phyloP scores from a whole-genome alignment of 352 stramenopile species.

The Pythium insidiosum region DNA sequence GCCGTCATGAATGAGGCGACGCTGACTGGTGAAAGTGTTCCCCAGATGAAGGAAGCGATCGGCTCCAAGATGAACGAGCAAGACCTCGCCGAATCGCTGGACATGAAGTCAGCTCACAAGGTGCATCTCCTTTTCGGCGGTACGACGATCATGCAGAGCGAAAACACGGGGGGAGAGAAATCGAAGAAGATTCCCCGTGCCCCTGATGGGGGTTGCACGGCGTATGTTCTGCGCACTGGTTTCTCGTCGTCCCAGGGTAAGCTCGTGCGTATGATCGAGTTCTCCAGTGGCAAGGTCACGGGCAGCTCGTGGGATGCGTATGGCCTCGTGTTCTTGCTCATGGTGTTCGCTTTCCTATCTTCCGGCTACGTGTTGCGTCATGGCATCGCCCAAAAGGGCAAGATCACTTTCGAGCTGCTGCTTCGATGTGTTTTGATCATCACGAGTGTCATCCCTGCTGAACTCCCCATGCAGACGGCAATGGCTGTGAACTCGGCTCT shows the following conservation, averaged over 20 bases:
- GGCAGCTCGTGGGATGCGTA: constrained; percentile 95
- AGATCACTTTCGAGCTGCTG: constrained; percentile 94
- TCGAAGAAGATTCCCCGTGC: constrained; percentile 47
- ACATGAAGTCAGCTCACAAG: constrained; percentile 86
- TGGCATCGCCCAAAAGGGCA: constrained; percentile 80
- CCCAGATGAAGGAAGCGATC: constrained; percentile 96
- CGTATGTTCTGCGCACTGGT: constrained; percentile 94
- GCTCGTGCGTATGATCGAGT: constrained; percentile 98
- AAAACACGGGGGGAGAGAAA: constrained; percentile 24
- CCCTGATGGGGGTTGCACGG: constrained; percentile 90
- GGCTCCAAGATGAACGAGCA: constrained; percentile 63
- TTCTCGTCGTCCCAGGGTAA: constrained; percentile 98
- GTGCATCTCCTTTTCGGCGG: constrained; percentile 91
- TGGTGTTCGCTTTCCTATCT: constrained; percentile 95
- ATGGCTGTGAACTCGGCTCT: constrained; percentile 97
- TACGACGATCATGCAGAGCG: constrained; percentile 87
- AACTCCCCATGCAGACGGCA: constrained; percentile 97
- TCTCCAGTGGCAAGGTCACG: constrained; percentile 94
- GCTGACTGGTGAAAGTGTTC: constrained; percentile 97
- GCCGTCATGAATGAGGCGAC: constrained; percentile 98
- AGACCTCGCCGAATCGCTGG: constrained; percentile 57
- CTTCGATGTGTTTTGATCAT: constrained; percentile 99
- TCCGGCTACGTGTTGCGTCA: constrained; percentile 92
- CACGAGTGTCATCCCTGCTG: constrained; percentile 96
- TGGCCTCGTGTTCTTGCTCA: constrained; percentile 92